phyloP scores from a whole-genome alignment of 805 yeast species.

The Schwanniomyces polymorphus region DNA sequence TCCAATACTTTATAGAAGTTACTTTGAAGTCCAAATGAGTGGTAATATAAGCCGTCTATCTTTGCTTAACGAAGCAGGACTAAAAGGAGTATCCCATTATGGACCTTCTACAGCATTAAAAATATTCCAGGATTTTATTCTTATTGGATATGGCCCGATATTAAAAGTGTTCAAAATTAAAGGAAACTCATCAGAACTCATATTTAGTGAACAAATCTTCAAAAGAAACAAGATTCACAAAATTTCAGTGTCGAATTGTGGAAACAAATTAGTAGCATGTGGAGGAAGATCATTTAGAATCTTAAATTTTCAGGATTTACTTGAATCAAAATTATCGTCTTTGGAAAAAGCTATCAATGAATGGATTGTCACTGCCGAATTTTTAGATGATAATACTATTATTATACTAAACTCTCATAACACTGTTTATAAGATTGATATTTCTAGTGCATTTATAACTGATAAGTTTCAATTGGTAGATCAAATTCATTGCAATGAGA shows the following conservation, averaged over 20 bases:
- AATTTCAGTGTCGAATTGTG: conserved; percentile 41
- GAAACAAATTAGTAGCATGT: conserved; percentile 41
- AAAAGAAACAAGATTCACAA: conserved; percentile 81
- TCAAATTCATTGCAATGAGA: conserved; percentile 56
- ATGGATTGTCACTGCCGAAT: conserved; percentile 73
- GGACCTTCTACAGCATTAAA: conserved; percentile 75
- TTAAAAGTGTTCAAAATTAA: conserved; percentile 54
- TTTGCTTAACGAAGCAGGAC: conserved; percentile 13
- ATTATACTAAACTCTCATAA: conserved; percentile 81
- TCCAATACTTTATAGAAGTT: neutral
- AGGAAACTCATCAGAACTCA: conserved; percentile 25
- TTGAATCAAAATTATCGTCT: conserved; percentile 14
- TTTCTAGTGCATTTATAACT: conserved; percentile 29
- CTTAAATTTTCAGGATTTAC: conserved; percentile 27
- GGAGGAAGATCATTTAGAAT: conserved; percentile 75
- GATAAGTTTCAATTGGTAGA: conserved; percentile 20
- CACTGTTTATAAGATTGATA: conserved; percentile 39
- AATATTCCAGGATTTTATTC: conserved; percentile 34
- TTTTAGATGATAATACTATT: conserved; percentile 35
- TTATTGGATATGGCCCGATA: conserved; percentile 73
- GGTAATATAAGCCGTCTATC: conserved; percentile 6
- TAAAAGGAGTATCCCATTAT: conserved; percentile 33
- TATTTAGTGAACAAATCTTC: conserved; percentile 51
- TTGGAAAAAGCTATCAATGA: conserved; percentile 63
- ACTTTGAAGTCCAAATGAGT: neutral